Percentiles rank a stretch among this genome's conserved stretches.
Evolutionary conservation across 208 protist genomes (phyloP).

Genomic region (Leishmania aethiopica): DNA sequence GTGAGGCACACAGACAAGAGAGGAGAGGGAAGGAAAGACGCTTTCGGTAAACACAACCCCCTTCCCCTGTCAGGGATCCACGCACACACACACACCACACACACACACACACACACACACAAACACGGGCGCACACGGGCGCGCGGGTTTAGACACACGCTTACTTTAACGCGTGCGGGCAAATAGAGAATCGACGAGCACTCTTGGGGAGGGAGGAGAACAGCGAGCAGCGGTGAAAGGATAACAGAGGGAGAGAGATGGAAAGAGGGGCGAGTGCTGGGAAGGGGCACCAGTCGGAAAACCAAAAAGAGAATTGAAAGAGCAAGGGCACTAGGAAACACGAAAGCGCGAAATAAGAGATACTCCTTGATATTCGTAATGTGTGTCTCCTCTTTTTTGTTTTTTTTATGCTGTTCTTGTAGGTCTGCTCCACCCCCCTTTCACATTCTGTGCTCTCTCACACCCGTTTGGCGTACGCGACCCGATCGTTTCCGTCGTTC

Average conservation of each 20-base stretch:
- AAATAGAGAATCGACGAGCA: conserved; percentile 3
- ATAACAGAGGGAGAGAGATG: neutral
- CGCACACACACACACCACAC: neutral
- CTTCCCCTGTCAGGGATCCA: neutral
- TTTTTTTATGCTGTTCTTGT: neutral
- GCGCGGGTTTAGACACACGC: neutral
- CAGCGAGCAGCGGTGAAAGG: neutral
- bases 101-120: neutral
- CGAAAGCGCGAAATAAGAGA: neutral
- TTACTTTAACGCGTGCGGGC: neutral
- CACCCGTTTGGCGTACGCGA: neutral
- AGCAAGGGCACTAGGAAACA: neutral
- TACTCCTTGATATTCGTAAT: neutral
- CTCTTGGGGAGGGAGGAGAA: neutral
- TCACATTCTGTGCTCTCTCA: neutral
- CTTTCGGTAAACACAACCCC: neutral
- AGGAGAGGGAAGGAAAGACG: neutral
- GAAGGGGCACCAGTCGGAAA: neutral
- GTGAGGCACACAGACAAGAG: neutral
- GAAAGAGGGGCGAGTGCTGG: neutral
- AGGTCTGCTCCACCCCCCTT: neutral
- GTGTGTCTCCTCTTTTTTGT: neutral
- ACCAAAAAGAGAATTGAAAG: neutral
- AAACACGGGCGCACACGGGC: neutral
- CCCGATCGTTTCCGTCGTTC: neutral